A percentile compares a stretch with the other conserved stretches of the same genome.
phyloP scores from a whole-genome alignment of 73 alveolate genomes.

The Paraurostyla sp. region DNA sequence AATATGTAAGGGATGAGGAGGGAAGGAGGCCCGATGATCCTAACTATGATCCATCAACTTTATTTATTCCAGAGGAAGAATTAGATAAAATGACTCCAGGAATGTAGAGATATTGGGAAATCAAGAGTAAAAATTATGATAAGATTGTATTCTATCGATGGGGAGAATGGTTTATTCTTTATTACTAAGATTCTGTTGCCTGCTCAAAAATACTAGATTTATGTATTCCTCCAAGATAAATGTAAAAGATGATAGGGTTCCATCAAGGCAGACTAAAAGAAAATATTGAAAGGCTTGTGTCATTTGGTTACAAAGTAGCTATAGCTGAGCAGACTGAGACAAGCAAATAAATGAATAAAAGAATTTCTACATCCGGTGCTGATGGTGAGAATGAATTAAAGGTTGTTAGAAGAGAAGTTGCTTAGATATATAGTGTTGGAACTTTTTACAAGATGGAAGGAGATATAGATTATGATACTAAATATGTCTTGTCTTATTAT shows the following conservation, averaged over 20 bases:
- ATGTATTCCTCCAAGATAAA: constrained; percentile 26
- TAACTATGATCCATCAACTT: constrained; percentile 88
- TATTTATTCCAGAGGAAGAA: constrained; percentile 77
- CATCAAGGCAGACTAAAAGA: constrained; percentile 71
- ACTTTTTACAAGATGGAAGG: constrained; percentile 64
- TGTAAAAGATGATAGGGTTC: constrained; percentile 67
- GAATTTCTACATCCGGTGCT: constrained; percentile 9
- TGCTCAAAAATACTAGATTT: constrained; percentile 32
- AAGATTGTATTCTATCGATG: constrained; percentile 78
- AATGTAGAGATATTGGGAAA: constrained; percentile 85
- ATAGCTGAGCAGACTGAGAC: constrained; percentile 88
- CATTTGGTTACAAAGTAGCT: constrained; percentile 80
- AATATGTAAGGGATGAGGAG: constrained; percentile 73
- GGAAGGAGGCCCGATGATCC: constrained; percentile 80
- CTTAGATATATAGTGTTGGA: constrained; percentile 77
- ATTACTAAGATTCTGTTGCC: constrained; percentile 49
- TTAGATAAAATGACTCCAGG: constrained; percentile 78
- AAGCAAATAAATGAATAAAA: constrained; percentile 62
- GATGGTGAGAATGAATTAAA: constrained; percentile 21
- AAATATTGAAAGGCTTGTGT: constrained; percentile 72
- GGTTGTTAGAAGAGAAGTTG: constrained; percentile 79
- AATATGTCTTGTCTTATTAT: constrained; percentile 57
- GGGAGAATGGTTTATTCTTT: constrained; percentile 75
- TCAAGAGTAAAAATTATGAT: constrained; percentile 80
- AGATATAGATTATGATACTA: constrained; percentile 74